A percentile compares a stretch with the other conserved stretches of the same genome.
Evolutionary conservation across 495 filamentous ascomycete species (phyloP).

Genomic region (Hyaloscypha bicolor): DNA sequence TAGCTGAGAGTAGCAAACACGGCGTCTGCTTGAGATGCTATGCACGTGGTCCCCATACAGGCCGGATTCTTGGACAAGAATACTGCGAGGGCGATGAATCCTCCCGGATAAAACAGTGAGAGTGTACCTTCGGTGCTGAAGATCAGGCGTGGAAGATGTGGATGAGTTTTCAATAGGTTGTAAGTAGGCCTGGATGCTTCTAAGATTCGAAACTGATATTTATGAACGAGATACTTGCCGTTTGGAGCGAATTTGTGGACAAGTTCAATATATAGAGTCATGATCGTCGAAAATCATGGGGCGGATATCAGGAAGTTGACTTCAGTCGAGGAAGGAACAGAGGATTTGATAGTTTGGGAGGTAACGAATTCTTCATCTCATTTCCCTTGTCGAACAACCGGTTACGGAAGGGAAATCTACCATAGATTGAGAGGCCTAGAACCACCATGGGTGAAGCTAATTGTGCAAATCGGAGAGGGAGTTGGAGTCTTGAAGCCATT

Average conservation of each 20-base stretch:
- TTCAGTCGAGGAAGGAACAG: neutral
- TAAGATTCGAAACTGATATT: neutral
- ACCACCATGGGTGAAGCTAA: neutral
- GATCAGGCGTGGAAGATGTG: neutral
- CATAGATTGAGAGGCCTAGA: conserved; percentile 1
- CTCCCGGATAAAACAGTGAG: neutral
- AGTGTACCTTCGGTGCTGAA: neutral
- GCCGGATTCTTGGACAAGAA: neutral
- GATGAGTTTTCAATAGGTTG: neutral
- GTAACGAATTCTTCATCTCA: neutral
- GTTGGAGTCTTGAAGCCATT: neutral
- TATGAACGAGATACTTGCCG: neutral
- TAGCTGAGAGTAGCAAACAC: neutral
- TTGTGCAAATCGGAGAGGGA: conserved; percentile 5
- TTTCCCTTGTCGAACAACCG: neutral
- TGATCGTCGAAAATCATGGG: neutral
- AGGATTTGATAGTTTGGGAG: neutral
- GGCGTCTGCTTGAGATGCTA: neutral
- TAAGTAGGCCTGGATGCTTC: neutral
- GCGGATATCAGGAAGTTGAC: neutral
- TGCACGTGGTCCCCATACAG: neutral
- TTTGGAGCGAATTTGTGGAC: conserved; percentile 1
- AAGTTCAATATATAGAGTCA: neutral
- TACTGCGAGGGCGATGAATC: neutral
- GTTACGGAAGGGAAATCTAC: neutral